These are phyloP conservation scores for Lentinula detonsa DNA, from an alignment of 768 basidiomycete genomes.

Conservation along the genomic window DNA sequence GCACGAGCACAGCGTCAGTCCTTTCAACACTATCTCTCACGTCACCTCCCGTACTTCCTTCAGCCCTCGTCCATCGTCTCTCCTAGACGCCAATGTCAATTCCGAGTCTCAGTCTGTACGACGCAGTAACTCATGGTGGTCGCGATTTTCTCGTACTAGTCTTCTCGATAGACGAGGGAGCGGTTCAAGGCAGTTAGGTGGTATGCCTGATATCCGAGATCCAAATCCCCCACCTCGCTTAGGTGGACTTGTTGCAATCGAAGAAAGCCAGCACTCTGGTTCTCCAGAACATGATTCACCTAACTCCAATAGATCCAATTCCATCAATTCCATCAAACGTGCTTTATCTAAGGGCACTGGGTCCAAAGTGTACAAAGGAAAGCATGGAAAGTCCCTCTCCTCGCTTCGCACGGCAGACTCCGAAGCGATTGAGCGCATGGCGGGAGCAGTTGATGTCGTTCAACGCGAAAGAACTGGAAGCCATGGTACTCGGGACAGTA, in stretches of 20 bases:
- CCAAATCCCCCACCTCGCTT: slow-evolving; percentile 66
- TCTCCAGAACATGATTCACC: slow-evolving; percentile 14
- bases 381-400: slow-evolving; percentile 44
- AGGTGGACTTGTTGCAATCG: slow-evolving; percentile 42
- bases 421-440: slow-evolving; percentile 60
- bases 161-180: slow-evolving; percentile 54
- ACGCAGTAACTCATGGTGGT: slow-evolving; percentile 76
- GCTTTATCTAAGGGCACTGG: slow-evolving; percentile 6
- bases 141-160: slow-evolving; percentile 60
- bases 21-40: slow-evolving; percentile 25
- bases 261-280: slow-evolving; percentile 39
- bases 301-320: slow-evolving; percentile 9
- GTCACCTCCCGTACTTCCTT: slow-evolving; percentile 14
- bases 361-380: slow-evolving; percentile 25
- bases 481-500: slow-evolving; percentile 9
- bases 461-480: slow-evolving; percentile 36
- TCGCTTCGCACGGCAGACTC: slow-evolving; percentile 64
- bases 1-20: slow-evolving; percentile 27
- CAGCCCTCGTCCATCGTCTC: slow-evolving; percentile 18
- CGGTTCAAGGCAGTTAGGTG: slow-evolving; percentile 26
- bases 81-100: slow-evolving; percentile 22
- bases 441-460: slow-evolving; percentile 59
- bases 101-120: slow-evolving; percentile 38
- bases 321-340: slow-evolving; percentile 2
- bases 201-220: slow-evolving; percentile 60